Conservation (phyloP, 805 yeast species). For the Cyberlindnera meyerae region DNA sequence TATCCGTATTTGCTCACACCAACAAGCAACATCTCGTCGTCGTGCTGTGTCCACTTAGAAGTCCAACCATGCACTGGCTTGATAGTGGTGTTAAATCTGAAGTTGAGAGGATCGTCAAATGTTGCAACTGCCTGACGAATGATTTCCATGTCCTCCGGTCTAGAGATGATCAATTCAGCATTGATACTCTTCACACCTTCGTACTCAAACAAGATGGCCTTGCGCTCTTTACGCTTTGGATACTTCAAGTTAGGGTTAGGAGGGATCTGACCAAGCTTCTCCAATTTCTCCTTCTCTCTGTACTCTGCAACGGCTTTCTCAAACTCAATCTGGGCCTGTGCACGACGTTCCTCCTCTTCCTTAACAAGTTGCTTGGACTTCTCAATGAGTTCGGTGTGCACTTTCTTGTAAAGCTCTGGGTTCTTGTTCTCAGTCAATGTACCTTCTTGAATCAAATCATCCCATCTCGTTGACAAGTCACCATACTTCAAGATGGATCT, state of each 20-base stretch:
- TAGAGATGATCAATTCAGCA: slow-evolving; percentile 78
- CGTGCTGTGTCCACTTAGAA: slow-evolving; percentile 76
- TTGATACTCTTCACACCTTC: slow-evolving; percentile 83
- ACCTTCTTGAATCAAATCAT: slow-evolving; percentile 84
- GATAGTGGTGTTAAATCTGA: slow-evolving; percentile 56
- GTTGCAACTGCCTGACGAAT: slow-evolving; percentile 49
- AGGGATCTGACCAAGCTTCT: slow-evolving; percentile 31
- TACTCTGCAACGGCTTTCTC: slow-evolving; percentile 58
- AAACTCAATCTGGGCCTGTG: slow-evolving; percentile 47
- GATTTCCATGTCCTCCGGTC: slow-evolving; percentile 80
- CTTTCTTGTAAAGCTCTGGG: slow-evolving; percentile 68
- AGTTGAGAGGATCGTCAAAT: slow-evolving; percentile 56
- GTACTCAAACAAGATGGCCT: slow-evolving; percentile 84
- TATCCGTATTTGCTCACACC: slow-evolving; percentile 93
- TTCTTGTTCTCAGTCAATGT: slow-evolving; percentile 79
- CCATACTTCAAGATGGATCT: slow-evolving; percentile 80
- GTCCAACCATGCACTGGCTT: slow-evolving; percentile 90
- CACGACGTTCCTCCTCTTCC: slow-evolving; percentile 61
- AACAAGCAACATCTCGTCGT: slow-evolving; percentile 80
- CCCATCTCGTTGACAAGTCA: slow-evolving; percentile 71
- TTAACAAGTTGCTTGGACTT: slow-evolving; percentile 57
- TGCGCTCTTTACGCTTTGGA: slow-evolving; percentile 75
- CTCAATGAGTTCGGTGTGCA: slow-evolving; percentile 67
- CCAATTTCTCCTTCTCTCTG: slow-evolving; percentile 37
- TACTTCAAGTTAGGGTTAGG: slow-evolving; percentile 30